Base-by-base conservation (phyloP, 2,329 filamentous ascomycete species). In the Penicillium sp. region DNA sequence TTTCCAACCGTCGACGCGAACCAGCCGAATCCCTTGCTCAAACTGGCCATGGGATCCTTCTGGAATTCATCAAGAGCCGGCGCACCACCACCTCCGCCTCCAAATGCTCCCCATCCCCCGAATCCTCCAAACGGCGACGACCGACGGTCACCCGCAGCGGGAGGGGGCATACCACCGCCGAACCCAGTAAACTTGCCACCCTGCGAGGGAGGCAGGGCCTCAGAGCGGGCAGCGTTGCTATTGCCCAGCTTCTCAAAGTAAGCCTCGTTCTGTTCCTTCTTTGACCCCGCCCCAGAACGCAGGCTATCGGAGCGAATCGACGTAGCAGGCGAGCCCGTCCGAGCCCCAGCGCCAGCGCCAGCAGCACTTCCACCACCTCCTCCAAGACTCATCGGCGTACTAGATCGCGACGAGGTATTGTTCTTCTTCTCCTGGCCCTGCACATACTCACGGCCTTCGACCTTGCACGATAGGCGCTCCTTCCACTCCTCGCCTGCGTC, bases 401-500 rank as follows among this genome's bases (percentile, higher is more conserved):
- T 65, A 9, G 63, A 63, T 45, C 61, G 59, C 50, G 60, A 68
- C 50, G 60, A 68, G 43, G 62, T 75, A 69, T 68, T 50, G 21
- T 27, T 69, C 58, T 71, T 71, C 53, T 78, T 77, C 71, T 86
- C 87, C 69, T 87, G 82, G 7, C 83, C 85, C 13, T 87, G 87
- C 2, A 94, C 89, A 68, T 95, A 97, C 61, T 96, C 90, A 52
- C 82, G 82, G 10, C 89, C 90, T 72, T 97, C 94, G 6, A 95
- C 90, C 77, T 94, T 93, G 64, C 89, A 90, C 27, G 85, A 86
- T 59, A 97, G 74, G 55, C 91, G 83, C 71, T 96, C 92, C 74
- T 97, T 97, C 85, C 88, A 97, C 76, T 97, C 93, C 73, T 97
- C 93, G 49, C 92, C 93, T 0, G 88, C 89, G 59, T 94, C 90